These are phyloP conservation scores for Yarrowia hollandica DNA, from an alignment of 805 yeast genomes.

Conservation along the genomic window DNA sequence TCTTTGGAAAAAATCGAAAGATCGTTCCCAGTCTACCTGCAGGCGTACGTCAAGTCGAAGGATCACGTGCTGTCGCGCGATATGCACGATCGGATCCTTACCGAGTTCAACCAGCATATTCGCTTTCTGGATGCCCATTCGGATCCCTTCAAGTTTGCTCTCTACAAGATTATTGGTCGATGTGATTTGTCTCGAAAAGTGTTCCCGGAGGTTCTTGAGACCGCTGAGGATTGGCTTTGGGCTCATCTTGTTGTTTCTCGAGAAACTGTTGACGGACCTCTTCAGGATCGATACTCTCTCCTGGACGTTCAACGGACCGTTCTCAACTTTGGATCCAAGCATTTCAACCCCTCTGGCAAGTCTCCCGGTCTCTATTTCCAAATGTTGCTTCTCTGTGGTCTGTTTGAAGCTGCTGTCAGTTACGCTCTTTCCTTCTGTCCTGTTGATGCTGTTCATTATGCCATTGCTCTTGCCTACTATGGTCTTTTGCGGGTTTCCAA, in stretches of 20 bases:
- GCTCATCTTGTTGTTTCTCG: constrained; percentile 76
- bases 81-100: constrained; percentile 63
- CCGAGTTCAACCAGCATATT: constrained; percentile 83
- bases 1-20: constrained; percentile 83
- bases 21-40: constrained; percentile 76
- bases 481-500: constrained; percentile 60
- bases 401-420: constrained; percentile 77
- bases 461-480: constrained; percentile 74
- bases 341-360: constrained; percentile 61
- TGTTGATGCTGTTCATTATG: constrained; percentile 85
- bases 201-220: constrained; percentile 66
- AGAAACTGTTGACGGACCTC: constrained; percentile 52
- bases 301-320: constrained; percentile 72
- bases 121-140: constrained; percentile 62
- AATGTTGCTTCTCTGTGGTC: constrained; percentile 69
- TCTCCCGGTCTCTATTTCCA: constrained; percentile 73
- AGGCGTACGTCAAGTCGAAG: constrained; percentile 60
- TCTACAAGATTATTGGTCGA: constrained; percentile 89
- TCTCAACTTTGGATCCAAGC: constrained; percentile 67
- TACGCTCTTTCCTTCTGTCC: constrained; percentile 64
- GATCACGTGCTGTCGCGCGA: constrained; percentile 63
- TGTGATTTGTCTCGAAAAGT: constrained; percentile 71
- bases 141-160: constrained; percentile 89
- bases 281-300: constrained; percentile 71
- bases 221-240: constrained; percentile 98